phyloP scores from a whole-genome alignment of 345 rosid species.

The Populus davidiana region DNA sequence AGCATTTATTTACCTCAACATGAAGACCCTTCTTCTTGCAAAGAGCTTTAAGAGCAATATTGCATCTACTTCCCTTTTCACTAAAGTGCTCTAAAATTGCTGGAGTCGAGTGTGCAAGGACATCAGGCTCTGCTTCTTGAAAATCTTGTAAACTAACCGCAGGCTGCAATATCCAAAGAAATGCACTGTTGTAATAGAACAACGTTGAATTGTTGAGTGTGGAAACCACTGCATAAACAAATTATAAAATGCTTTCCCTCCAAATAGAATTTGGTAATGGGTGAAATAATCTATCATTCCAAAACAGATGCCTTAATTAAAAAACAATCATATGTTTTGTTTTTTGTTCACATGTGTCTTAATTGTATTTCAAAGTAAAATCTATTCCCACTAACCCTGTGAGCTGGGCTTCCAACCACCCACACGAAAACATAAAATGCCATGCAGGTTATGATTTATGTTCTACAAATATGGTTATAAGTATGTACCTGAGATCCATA shows the following conservation, averaged over 20 bases:
- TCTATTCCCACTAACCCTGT: not conserved
- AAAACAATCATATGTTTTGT: not conserved
- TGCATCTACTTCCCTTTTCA: conserved; percentile 54
- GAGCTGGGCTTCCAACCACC: not conserved
- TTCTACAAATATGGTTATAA: conserved; percentile 2
- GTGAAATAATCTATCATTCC: not conserved
- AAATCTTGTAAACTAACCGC: conserved; percentile 64
- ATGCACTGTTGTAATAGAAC: conserved; percentile 15
- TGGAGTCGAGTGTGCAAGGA: conserved; percentile 60
- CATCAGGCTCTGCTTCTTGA: conserved; percentile 91
- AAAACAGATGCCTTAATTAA: not conserved
- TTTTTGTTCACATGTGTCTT: not conserved
- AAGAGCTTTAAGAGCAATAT: conserved; percentile 71
- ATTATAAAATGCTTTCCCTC: not conserved
- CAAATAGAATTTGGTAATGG: not conserved
- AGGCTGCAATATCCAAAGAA: conserved; percentile 47
- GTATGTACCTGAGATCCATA: conserved; percentile 74
- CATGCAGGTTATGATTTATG: not conserved
- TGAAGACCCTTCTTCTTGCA: conserved; percentile 88
- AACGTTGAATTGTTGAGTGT: not conserved
- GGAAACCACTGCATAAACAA: not conserved
- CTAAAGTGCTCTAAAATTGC: conserved; percentile 65
- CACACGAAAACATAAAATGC: not conserved
- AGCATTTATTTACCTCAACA: conserved; percentile 52
- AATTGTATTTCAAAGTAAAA: not conserved